Percentiles rank a stretch among this genome's conserved stretches.
Evolutionary conservation across 2,329 filamentous ascomycete species (phyloP).

Genomic region (Falciphora oryzae): DNA sequence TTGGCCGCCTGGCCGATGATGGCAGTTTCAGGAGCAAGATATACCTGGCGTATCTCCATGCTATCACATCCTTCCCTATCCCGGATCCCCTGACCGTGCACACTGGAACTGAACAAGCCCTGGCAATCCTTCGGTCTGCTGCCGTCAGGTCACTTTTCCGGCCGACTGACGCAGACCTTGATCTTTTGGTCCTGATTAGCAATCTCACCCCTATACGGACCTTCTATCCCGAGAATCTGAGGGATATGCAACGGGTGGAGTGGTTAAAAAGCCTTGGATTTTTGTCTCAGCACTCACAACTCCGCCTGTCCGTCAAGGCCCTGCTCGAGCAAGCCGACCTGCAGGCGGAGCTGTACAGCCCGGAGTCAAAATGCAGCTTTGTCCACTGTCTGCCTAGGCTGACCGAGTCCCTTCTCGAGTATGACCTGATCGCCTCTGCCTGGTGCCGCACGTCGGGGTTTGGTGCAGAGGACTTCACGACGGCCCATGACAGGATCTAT

Average conservation of each 20-base stretch:
- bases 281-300: neutral
- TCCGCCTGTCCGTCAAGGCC: neutral
- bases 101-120: constrained; percentile 50
- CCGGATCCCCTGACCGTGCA: constrained; percentile 40
- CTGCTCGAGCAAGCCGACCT: neutral
- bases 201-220: constrained; percentile 18
- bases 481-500: neutral
- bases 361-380: neutral
- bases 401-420: neutral
- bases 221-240: neutral
- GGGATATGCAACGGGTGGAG: neutral
- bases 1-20: constrained; percentile 46
- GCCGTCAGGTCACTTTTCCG: constrained; percentile 26
- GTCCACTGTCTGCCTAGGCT: neutral
- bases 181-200: constrained; percentile 32
- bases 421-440: neutral
- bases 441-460: neutral
- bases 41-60: constrained; percentile 46
- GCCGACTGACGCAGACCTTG: constrained; percentile 27
- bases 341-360: neutral
- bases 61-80: constrained; percentile 44
- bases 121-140: constrained; percentile 42
- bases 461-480: neutral
- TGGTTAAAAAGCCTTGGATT: neutral
- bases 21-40: constrained; percentile 47